Evolutionary conservation across 805 yeast genomes (phyloP).

Genomic region (Schwanniomyces pseudopolymorphus): DNA sequence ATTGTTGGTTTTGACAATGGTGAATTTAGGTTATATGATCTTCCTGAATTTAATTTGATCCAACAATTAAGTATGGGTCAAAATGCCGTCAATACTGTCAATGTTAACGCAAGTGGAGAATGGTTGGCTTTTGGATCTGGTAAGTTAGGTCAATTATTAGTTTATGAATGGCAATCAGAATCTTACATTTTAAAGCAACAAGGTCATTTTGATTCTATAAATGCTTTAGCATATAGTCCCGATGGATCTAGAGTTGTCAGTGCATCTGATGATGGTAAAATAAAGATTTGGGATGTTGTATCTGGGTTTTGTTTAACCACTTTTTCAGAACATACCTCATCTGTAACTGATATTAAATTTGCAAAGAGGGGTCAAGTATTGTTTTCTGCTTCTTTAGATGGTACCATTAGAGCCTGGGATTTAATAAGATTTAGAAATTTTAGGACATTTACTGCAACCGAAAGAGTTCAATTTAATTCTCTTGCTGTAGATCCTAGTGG

Average conservation of each 20-base stretch:
- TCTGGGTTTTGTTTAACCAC: conserved; percentile 94
- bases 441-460: conserved; percentile 90
- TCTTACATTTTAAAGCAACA: conserved; percentile 93
- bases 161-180: conserved; percentile 98
- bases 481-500: conserved; percentile 97
- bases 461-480: conserved; percentile 80
- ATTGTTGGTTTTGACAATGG: conserved; percentile 89
- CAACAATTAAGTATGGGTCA: conserved; percentile 93
- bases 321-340: conserved; percentile 84
- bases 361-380: conserved; percentile 88
- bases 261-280: conserved; percentile 94
- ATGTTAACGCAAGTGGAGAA: conserved; percentile 82
- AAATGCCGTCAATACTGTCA: conserved; percentile 79
- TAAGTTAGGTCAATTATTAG: conserved; percentile 87
- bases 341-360: conserved; percentile 85
- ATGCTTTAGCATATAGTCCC: conserved; percentile 83
- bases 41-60: conserved; percentile 74
- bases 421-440: conserved; percentile 88
- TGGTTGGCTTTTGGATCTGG: conserved; percentile 97
- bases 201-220: conserved; percentile 92
- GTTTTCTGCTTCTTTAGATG: conserved; percentile 90
- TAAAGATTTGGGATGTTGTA: conserved; percentile 91
- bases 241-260: conserved; percentile 93
- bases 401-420: conserved; percentile 98
- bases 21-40: conserved; percentile 85